These are phyloP conservation scores for Ogataea hybrid DNA, from an alignment of 1,139 yeast genomes.

Conservation along the genomic window DNA sequence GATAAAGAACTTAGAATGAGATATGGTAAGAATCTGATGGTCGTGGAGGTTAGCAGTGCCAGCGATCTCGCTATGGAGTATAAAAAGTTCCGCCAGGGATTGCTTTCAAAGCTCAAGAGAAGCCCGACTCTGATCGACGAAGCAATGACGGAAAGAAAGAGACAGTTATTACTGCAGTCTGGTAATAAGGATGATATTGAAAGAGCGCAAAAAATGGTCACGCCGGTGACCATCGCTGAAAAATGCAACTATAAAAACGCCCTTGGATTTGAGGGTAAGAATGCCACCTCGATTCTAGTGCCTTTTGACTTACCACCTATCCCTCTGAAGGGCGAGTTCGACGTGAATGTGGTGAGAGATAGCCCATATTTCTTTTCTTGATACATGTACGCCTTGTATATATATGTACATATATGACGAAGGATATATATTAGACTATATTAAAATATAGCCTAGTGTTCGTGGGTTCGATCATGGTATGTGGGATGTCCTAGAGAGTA, in stretches of 20 bases:
- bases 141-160: slow-evolving; percentile 62
- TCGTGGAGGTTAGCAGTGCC: slow-evolving; percentile 51
- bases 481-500: background rate
- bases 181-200: slow-evolving; percentile 46
- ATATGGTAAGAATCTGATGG: slow-evolving; percentile 68
- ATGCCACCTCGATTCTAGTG: slow-evolving; percentile 39
- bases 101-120: slow-evolving; percentile 50
- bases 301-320: slow-evolving; percentile 73
- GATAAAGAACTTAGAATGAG: slow-evolving; percentile 79
- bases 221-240: slow-evolving; percentile 67
- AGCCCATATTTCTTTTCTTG: slow-evolving; percentile 78
- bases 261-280: slow-evolving; percentile 28
- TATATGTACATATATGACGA: slow-evolving; percentile 7
- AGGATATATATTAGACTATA: background rate
- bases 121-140: slow-evolving; percentile 70
- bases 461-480: background rate
- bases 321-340: slow-evolving; percentile 83
- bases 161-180: slow-evolving; percentile 57
- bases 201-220: slow-evolving; percentile 58
- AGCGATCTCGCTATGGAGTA: slow-evolving; percentile 56
- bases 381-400: slow-evolving; percentile 10
- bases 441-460: background rate
- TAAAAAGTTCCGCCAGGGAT: slow-evolving; percentile 48
- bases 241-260: slow-evolving; percentile 25
- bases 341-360: slow-evolving; percentile 66